A percentile compares a stretch with the other conserved stretches of the same genome.
phyloP scores from a whole-genome alignment of 306 rosid genomes.

The Luffa acutangula region DNA sequence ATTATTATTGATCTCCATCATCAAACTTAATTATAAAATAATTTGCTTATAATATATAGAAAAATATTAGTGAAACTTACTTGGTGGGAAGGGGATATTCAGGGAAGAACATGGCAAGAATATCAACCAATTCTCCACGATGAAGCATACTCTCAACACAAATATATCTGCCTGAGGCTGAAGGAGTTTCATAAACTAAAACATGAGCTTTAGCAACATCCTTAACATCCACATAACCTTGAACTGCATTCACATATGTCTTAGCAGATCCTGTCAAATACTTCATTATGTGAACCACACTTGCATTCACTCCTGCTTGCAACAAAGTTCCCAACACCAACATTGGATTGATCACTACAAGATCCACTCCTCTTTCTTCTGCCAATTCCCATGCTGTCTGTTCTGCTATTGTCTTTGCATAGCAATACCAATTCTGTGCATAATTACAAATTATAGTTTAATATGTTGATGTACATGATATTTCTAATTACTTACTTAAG shows the following conservation, averaged over 20 bases:
- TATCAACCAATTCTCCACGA: conserved; percentile 73
- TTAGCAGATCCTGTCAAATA: conserved; percentile 71
- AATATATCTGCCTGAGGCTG: conserved; percentile 67
- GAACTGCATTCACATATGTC: conserved; percentile 73
- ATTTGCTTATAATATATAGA: no score
- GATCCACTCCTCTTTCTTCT: conserved; percentile 48
- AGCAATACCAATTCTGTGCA: conserved; percentile 81
- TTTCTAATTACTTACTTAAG: background rate
- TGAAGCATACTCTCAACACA: conserved; percentile 70
- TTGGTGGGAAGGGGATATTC: conserved; percentile 29
- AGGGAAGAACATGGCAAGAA: conserved; percentile 55
- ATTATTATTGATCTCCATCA: background rate
- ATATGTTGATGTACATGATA: no score
- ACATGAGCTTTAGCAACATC: conserved; percentile 79
- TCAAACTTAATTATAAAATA: no score
- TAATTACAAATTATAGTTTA: background rate
- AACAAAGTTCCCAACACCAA: conserved; percentile 69
- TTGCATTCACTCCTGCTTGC: conserved; percentile 64
- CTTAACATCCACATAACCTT: conserved; percentile 58
- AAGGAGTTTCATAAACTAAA: conserved; percentile 50
- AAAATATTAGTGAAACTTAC: no score
- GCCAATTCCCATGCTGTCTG: conserved; percentile 62
- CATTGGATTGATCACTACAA: conserved; percentile 77
- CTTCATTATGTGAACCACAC: conserved; percentile 61
- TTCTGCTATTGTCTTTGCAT: conserved; percentile 84